Evolutionary conservation across 352 stramenopile genomes (phyloP).

Genomic region (Peronospora destructor): DNA sequence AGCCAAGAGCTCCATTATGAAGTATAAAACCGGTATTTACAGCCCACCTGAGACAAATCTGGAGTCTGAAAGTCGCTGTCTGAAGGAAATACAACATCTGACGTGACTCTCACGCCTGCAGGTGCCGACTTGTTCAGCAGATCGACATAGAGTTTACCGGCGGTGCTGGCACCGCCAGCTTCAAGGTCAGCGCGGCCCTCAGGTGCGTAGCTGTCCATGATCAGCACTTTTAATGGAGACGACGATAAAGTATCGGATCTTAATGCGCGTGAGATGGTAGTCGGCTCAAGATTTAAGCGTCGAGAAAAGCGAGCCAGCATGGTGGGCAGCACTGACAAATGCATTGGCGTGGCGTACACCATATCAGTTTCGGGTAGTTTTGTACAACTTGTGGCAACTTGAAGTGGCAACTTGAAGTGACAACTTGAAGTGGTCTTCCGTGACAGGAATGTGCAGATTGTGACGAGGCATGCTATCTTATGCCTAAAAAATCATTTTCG

Average conservation of each 20-base stretch:
- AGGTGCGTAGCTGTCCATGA: conserved; percentile 74
- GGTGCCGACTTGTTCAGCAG: conserved; percentile 58
- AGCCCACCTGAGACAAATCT: conserved; percentile 46
- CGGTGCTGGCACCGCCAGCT: conserved; percentile 55
- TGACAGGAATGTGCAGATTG: conserved; percentile 5
- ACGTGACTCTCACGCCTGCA: conserved; percentile 32
- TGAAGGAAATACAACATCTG: conserved; percentile 62
- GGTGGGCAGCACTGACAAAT: conserved; percentile 7
- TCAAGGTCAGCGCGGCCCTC: conserved; percentile 61
- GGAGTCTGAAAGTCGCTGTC: conserved; percentile 58
- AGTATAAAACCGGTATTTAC: neutral
- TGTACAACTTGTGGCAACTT: conserved; percentile 3
- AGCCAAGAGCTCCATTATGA: neutral
- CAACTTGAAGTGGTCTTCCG: conserved; percentile 24
- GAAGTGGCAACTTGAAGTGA: neutral
- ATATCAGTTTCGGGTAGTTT: conserved; percentile 13
- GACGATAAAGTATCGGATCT: conserved; percentile 22
- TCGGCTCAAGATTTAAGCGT: conserved; percentile 8
- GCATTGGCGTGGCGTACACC: neutral
- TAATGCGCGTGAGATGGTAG: conserved; percentile 14
- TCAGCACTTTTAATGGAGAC: conserved; percentile 49
- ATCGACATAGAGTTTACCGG: conserved; percentile 60
- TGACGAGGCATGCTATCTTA: too few relatives aligned
- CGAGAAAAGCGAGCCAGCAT: conserved; percentile 23
- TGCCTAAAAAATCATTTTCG: neutral